Base-by-base conservation (phyloP, 2,329 filamentous ascomycete genomes). In the Cephalotrichum gorgonifer region DNA sequence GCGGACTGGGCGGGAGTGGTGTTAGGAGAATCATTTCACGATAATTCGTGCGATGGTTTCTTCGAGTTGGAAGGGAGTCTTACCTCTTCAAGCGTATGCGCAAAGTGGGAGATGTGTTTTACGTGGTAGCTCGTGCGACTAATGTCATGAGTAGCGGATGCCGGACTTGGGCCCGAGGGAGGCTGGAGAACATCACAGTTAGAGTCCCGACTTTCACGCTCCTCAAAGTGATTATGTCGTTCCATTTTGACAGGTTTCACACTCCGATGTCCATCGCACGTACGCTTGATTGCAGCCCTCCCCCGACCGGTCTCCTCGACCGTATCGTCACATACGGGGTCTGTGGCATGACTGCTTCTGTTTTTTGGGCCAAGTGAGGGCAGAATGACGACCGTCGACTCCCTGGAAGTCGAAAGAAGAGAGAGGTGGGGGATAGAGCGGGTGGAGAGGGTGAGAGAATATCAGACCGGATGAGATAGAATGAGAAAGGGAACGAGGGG, bases 71-170 rank as follows among this genome's bases (percentile, higher is more conserved):
- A 30, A 25, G 11, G 27, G 46, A 35, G 50, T 68, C 73, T 52
- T 60, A 76, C 75, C 51, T 77, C 72, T 65, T 79, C 71, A 25
- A 79, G 66, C 28, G 70, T 72, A 56, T 71, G 67, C 20, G 75
- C 75, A 56, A 79, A 79, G 50, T 71, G 69, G 44, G 72, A 68
- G 39, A 79, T 66, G 51, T 78, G 69, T 60, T 78, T 78, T 47
- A 79, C 69, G 59, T 79, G 76, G 53, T 75, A 79, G 63, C 66
- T 78, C 3, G 77, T 74, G 39, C 76, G 73, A 56, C 75, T 76
- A 43, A 71, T 75, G 57, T 79, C 76, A 57, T 79, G 76, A 14
- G 76, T 79, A 20, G 75, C 63, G 41, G 64, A 65, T 54, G 62
- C 63, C 55, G 64, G 60, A 55, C 48, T 52, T 39, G 50, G 51